A percentile compares a stretch with the other conserved stretches of the same genome.
Conservation (phyloP, 108 stramenopile species). For the Phaeodactylum tricornutum region DNA sequence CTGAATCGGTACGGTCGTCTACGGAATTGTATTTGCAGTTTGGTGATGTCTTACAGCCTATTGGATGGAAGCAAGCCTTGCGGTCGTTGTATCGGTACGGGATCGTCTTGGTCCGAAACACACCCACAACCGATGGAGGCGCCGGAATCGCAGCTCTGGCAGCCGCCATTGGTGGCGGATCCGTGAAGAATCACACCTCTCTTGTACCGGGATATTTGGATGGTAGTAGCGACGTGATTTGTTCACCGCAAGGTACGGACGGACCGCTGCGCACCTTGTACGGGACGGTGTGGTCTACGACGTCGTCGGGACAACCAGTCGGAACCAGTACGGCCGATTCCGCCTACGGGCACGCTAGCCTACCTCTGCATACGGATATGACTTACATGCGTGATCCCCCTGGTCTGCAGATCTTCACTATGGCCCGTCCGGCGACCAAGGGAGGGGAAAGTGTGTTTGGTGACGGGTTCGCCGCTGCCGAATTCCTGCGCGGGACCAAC, state of each 20-base stretch:
- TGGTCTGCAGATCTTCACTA: conserved; percentile 79
- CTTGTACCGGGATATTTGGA: conserved; percentile 15
- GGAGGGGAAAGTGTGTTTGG: conserved; percentile 51
- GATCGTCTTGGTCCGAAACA: conserved; percentile 53
- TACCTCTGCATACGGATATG: conserved; percentile 83
- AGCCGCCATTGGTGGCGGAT: conserved; percentile 38
- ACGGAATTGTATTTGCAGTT: conserved; percentile 34
- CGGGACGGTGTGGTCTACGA: conserved; percentile 69
- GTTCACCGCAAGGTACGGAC: conserved; percentile 35
- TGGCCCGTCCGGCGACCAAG: conserved; percentile 53
- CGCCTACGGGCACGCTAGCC: conserved; percentile 55
- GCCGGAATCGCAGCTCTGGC: conserved; percentile 37
- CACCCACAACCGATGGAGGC: conserved; percentile 39
- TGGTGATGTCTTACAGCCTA: conserved; percentile 23
- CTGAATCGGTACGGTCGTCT: conserved; percentile 36
- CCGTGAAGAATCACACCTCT: conserved; percentile 20
- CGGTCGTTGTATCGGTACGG: conserved; percentile 59
- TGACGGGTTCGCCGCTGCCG: conserved; percentile 69
- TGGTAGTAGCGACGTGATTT: conserved; percentile 7
- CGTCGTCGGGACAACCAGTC: conserved; percentile 23
- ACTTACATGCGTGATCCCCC: conserved; percentile 69
- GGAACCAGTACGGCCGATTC: conserved; percentile 71
- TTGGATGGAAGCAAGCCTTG: conserved; percentile 29
- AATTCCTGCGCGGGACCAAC: conserved; percentile 25
- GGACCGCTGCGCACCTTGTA: conserved; percentile 76